Base-by-base conservation (phyloP, 495 filamentous ascomycete species). In the Opeltia flavorubescens region DNA sequence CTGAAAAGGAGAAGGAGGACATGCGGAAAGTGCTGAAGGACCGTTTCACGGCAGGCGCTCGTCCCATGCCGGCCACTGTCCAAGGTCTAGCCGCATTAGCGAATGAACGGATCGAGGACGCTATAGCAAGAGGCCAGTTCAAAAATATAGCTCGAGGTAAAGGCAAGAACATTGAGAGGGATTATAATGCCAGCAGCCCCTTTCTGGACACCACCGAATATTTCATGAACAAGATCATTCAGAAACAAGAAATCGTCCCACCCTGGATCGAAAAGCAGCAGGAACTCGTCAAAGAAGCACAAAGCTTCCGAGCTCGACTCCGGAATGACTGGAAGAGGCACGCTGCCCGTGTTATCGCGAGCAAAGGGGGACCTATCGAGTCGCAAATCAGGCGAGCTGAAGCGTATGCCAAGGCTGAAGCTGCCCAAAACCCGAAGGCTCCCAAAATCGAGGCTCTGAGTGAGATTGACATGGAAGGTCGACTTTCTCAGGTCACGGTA, bases 171-270 rank as follows among this genome's bases (percentile, higher is more conserved):
- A 70, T 85, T 1, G 76, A 89, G 61, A 67, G 80, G 17, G 89
- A 95, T 58, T 67, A 86, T 43, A 80, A 86, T 55, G 84, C 84
- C 2, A 81, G 80, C 50, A 91, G 80, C 56, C 87, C 93, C 0
- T 98, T 91, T 59, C 72, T 96, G 28, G 88, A 96, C 59, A 96
- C 91, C 1, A 96, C 93, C 0, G 89, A 95, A 62, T 95, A 95
- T 59, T 85, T 96, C 54, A 81, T 98, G 80, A 98, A 98, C 61
- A 94, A 93, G 65, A 95, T 96, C 59, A 95, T 98, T 51, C 82
- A 95, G 65, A 83, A 84, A 46, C 91, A 98, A 60, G 91, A 72
- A 41, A 71, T 75, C 46, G 68, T 68, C 25, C 70, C 60, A 38
- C 71, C 65, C 4, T 74, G 62, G 93, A 95, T 98, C 41, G 91